These are phyloP conservation scores for Amaranthus tricolor DNA, from an alignment of 179 eudicot species.

Conservation along the genomic window DNA sequence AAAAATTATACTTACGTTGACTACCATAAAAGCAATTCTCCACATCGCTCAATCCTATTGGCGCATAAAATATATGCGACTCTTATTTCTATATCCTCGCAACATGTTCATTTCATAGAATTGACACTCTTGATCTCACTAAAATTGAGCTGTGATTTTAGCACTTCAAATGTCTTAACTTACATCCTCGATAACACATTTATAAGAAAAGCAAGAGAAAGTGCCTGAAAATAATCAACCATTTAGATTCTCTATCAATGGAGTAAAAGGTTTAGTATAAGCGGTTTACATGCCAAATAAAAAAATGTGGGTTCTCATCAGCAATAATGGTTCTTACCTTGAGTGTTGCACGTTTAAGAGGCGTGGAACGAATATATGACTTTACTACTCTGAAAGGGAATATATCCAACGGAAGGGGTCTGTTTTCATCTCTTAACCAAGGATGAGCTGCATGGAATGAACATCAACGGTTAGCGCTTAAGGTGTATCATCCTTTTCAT, in stretches of 20 bases:
- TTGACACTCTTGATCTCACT: not conserved
- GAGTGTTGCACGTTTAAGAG: slow-evolving; percentile 77
- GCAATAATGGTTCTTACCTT: slow-evolving; percentile 42
- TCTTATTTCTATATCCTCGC: too few relatives aligned
- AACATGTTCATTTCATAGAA: not conserved
- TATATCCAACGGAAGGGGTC: slow-evolving; percentile 64
- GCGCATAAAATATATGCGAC: too few relatives aligned
- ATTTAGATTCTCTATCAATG: not conserved
- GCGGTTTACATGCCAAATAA: not conserved
- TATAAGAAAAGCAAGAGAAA: not conserved
- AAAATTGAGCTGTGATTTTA: not conserved
- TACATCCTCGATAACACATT: not conserved
- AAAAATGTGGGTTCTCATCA: not conserved
- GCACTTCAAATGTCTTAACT: not conserved
- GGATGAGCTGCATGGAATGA: slow-evolving; percentile 75
- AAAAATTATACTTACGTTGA: too few relatives aligned
- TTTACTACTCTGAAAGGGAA: slow-evolving; percentile 63
- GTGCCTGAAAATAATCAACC: not conserved
- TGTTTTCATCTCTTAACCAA: slow-evolving; percentile 68
- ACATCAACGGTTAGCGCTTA: not conserved
- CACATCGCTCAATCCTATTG: too few relatives aligned
- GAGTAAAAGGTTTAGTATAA: not conserved
- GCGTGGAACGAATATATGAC: slow-evolving; percentile 62
- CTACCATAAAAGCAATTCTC: too few relatives aligned
- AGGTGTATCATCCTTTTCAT: not conserved